Evolutionary conservation across 2,329 filamentous ascomycete species (phyloP).

Genomic region (Didymella sp.): DNA sequence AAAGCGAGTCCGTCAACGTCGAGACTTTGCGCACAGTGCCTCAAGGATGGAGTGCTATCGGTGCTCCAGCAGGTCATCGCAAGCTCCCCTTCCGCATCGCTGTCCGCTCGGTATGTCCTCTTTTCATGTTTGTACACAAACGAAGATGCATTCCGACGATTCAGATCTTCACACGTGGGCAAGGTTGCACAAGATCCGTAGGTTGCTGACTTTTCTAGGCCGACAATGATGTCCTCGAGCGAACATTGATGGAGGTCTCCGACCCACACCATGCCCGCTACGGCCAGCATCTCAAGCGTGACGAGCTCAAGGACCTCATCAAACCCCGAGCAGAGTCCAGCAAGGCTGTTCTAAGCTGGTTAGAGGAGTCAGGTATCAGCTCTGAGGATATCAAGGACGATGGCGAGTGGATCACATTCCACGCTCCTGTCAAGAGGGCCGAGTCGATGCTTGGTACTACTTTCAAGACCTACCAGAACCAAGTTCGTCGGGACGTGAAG

Average conservation of each 20-base stretch:
- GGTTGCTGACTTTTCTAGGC: slow-evolving; percentile 51
- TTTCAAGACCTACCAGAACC: slow-evolving; percentile 64
- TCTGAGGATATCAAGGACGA: slow-evolving; percentile 56
- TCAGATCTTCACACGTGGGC: slow-evolving; percentile 1
- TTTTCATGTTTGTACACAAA: background rate
- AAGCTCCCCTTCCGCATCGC: slow-evolving; percentile 51
- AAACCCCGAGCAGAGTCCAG: slow-evolving; percentile 60
- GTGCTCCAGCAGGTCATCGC: slow-evolving; percentile 38
- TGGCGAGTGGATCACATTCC: slow-evolving; percentile 69
- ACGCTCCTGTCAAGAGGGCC: slow-evolving; percentile 59
- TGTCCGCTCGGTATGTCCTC: slow-evolving; percentile 45
- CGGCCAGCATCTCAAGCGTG: slow-evolving; percentile 67
- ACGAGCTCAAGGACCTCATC: slow-evolving; percentile 63
- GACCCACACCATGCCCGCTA: slow-evolving; percentile 66
- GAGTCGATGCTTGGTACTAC: slow-evolving; percentile 64
- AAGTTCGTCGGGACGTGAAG: slow-evolving; percentile 49
- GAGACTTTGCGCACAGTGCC: slow-evolving; percentile 45
- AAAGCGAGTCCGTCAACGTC: slow-evolving; percentile 34
- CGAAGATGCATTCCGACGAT: background rate
- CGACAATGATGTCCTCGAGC: slow-evolving; percentile 61
- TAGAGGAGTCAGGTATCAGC: slow-evolving; percentile 59
- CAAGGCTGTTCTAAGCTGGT: slow-evolving; percentile 62
- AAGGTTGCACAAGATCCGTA: slow-evolving; percentile 2
- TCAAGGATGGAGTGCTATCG: slow-evolving; percentile 47
- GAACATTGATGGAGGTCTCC: slow-evolving; percentile 66